Evolutionary conservation across 345 rosid genomes (phyloP).

Genomic region (Moringa oleifera): DNA sequence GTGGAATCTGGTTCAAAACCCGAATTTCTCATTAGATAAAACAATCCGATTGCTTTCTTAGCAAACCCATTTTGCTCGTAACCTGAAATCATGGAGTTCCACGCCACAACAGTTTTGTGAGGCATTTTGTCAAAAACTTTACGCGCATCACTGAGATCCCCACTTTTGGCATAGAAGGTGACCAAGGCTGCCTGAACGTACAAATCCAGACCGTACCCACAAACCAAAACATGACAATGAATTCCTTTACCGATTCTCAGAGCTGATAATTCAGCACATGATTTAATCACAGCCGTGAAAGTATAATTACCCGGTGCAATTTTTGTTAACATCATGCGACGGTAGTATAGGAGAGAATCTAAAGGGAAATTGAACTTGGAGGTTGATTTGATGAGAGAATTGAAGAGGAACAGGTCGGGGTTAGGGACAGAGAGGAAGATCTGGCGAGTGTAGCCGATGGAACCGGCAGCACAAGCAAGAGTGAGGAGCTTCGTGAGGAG

Average conservation of each 20-base stretch:
- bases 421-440: conserved; percentile 49
- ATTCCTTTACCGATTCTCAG: conserved; percentile 40
- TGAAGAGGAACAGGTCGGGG: conserved; percentile 73
- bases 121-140: conserved; percentile 65
- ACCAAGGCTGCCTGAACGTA: conserved; percentile 68
- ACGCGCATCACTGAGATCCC: conserved; percentile 41
- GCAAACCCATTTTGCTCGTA: conserved; percentile 74
- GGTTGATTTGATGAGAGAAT: conserved; percentile 49
- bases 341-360: conserved; percentile 50
- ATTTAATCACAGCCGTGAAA: conserved; percentile 67
- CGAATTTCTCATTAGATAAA: conserved; percentile 44
- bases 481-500: conserved; percentile 75
- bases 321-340: conserved; percentile 40
- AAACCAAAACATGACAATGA: conserved; percentile 50
- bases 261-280: conserved; percentile 55
- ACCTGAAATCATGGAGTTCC: conserved; percentile 82
- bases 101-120: conserved; percentile 55
- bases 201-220: conserved; percentile 55
- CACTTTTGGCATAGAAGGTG: conserved; percentile 44
- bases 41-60: conserved; percentile 52
- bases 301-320: conserved; percentile 56
- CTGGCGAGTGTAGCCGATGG: conserved; percentile 40
- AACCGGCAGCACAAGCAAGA: conserved; percentile 51
- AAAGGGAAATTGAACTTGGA: conserved; percentile 42
- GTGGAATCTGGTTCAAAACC: conserved; percentile 56